Percentiles rank a stretch among this genome's conserved stretches.
Evolutionary conservation across 2,329 filamentous ascomycete species (phyloP).

Genomic region (Aspergillus novofumigatus): DNA sequence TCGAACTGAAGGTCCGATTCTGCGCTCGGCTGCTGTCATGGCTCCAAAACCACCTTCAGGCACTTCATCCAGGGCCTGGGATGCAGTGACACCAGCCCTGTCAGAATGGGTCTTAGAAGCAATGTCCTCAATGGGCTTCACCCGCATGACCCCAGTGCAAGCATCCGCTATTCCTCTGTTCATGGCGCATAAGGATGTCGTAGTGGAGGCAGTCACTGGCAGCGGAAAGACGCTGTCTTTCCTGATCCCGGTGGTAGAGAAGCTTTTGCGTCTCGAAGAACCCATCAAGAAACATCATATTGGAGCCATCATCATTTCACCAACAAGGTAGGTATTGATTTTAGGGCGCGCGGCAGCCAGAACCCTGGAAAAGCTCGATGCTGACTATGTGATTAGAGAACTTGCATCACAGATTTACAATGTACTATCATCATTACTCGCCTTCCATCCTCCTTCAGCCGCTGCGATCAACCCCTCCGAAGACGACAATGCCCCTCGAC

Average conservation of each 20-base stretch:
- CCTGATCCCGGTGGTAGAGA: conserved; percentile 76
- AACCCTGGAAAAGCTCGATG: not conserved
- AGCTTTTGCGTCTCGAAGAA: conserved; percentile 72
- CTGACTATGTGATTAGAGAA: conserved; percentile 55
- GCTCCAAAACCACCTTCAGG: conserved; percentile 42
- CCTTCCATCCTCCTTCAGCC: conserved; percentile 78
- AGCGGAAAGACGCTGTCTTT: conserved; percentile 89
- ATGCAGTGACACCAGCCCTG: conserved; percentile 64
- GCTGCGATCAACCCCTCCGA: conserved; percentile 40
- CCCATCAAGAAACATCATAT: conserved; percentile 87
- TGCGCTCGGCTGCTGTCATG: conserved; percentile 17
- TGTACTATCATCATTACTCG: conserved; percentile 70
- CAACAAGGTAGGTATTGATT: conserved; percentile 54
- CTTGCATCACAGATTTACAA: conserved; percentile 85
- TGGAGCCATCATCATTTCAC: conserved; percentile 85
- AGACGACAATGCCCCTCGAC: conserved; percentile 35
- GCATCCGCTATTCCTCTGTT: conserved; percentile 86
- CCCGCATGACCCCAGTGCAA: conserved; percentile 89
- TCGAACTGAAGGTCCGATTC: not conserved
- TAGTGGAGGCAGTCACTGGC: conserved; percentile 88
- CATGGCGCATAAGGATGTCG: conserved; percentile 84
- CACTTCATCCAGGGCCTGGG: conserved; percentile 56
- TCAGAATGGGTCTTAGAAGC: conserved; percentile 85
- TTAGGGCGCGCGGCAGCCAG: not conserved
- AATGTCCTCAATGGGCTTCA: conserved; percentile 77